Conservation (phyloP, 2,329 filamentous ascomycete genomes). For the Ampelomyces quisqualis region DNA sequence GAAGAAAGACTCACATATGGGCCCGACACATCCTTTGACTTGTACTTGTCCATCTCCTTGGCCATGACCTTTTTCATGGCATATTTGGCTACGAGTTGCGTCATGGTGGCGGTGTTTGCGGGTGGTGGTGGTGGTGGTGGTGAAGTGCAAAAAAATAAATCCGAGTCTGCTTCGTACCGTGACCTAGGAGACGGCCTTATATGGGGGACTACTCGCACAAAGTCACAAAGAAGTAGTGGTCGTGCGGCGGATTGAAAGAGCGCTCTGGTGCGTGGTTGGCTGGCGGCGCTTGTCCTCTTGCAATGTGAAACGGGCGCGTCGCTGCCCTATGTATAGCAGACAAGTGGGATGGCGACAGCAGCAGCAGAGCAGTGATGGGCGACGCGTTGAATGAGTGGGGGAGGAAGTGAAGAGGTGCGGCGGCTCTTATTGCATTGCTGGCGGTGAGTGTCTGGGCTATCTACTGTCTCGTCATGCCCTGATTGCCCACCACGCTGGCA, state of each 20-base stretch:
- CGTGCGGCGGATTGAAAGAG: slow-evolving; percentile 31
- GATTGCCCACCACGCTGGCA: slow-evolving; percentile 17
- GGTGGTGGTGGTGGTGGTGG: slow-evolving; percentile 4
- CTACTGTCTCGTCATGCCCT: slow-evolving; percentile 34
- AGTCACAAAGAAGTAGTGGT: slow-evolving; percentile 13
- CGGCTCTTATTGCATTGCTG: slow-evolving; percentile 29
- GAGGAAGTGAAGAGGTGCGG: slow-evolving; percentile 7
- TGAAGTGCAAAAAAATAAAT: slow-evolving; percentile 3
- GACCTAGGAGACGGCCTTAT: slow-evolving; percentile 21
- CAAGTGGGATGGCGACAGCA: slow-evolving; percentile 26
- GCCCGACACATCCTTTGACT: slow-evolving; percentile 45
- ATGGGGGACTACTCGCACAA: slow-evolving; percentile 14
- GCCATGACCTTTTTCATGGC: slow-evolving; percentile 53
- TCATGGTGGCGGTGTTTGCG: slow-evolving; percentile 43
- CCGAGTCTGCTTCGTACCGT: slow-evolving; percentile 3
- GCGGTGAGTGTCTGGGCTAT: too few species aligned
- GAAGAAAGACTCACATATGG: slow-evolving; percentile 42
- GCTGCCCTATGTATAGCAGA: slow-evolving; percentile 39
- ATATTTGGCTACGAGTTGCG: slow-evolving; percentile 50
- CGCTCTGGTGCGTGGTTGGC: slow-evolving; percentile 34
- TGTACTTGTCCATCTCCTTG: slow-evolving; percentile 52
- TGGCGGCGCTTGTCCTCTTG: slow-evolving; percentile 22
- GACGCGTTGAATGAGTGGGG: slow-evolving; percentile 16
- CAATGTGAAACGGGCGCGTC: slow-evolving; percentile 45
- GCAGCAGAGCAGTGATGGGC: slow-evolving; percentile 4